Evolutionary conservation across 345 rosid species (phyloP), one percentile per base, ranked within the genome.

Genomic region (Crucihimalaya himalaica): DNA sequence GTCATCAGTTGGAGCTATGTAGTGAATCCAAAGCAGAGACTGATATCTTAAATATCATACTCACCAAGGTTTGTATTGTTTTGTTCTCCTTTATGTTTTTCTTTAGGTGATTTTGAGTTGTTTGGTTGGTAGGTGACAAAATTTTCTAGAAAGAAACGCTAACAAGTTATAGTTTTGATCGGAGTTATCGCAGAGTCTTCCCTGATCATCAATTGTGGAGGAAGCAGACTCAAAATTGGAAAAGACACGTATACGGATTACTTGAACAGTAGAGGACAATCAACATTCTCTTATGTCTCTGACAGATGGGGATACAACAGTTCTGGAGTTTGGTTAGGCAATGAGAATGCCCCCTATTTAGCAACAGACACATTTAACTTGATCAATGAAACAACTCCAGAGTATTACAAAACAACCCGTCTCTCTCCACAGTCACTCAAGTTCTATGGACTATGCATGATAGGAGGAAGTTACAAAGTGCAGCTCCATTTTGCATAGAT

Each of bases 401-500:
- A n/a, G 1, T 76, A 81, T 5, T 92, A 92, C 79, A 40, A 35
- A 54, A 80, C 85, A 47, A 96, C 96, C 6, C 91, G 97, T 50
- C 81, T 90, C 37, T 74, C 97, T 20, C 89, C 97, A 39, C 74
- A 66, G 4, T 92, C 97, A 6, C 87, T 95, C 69, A 95, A 73
- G 80, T 92, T 90, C 84, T 95, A 87, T 72, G 97, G 85, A 68
- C 80, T 87, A 10, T 95, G 97, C 48, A 55, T 95, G 96, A 66
- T 23, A 35, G 5, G 28, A 7, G 92, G 89, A 35, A 78, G 82
- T 57, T 95, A 92, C 61, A 87, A 78, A 43, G 88, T 92, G 20
- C 63, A 70, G 46, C 97, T 95, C 37, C 90, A 92, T 75, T 95
- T 95, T 73, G 92, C 99, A 15, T 97, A 95, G 80, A 90, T 95